phyloP scores from a whole-genome alignment of 345 rosid genomes.

The Chamaenerion angustifolium region DNA sequence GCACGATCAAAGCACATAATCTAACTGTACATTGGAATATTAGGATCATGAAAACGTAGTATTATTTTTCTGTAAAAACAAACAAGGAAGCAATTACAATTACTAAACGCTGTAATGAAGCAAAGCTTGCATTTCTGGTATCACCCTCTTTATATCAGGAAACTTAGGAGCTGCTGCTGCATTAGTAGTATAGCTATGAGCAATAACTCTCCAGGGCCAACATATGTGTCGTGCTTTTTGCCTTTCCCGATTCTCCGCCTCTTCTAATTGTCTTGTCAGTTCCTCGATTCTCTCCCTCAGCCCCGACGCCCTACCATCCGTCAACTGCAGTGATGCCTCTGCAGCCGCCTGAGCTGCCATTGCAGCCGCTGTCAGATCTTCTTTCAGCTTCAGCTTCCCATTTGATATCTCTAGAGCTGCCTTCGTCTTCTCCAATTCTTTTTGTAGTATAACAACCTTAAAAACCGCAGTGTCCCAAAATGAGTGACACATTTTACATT shows the following conservation, averaged over 20 bases:
- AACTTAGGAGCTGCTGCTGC: slow-evolving; percentile 6
- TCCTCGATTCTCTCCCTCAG: slow-evolving; percentile 56
- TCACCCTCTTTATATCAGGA: slow-evolving; percentile 25
- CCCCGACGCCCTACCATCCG: slow-evolving; percentile 45
- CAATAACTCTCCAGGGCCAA: slow-evolving; percentile 55
- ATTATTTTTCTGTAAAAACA: not conserved
- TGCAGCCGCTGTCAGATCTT: slow-evolving; percentile 70
- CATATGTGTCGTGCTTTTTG: slow-evolving; percentile 42
- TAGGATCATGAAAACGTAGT: no score
- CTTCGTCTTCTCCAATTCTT: slow-evolving; percentile 66
- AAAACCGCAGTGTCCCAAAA: no score
- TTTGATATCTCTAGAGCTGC: slow-evolving; percentile 46
- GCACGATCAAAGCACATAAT: no score
- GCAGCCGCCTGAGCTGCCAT: slow-evolving; percentile 82
- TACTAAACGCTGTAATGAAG: slow-evolving; percentile 11
- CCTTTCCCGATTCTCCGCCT: slow-evolving; percentile 38
- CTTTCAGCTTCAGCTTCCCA: slow-evolving; percentile 65
- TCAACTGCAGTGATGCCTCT: slow-evolving; percentile 52
- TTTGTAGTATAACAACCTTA: slow-evolving; percentile 50
- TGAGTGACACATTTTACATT: no score
- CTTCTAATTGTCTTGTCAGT: slow-evolving; percentile 58
- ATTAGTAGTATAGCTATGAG: slow-evolving; percentile 10
- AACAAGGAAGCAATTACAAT: not conserved
- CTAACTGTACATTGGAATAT: no score
- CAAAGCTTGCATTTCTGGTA: slow-evolving; percentile 61